A percentile compares a stretch with the other conserved stretches of the same genome.
These are phyloP conservation scores for Venturia effusa DNA, from an alignment of 2,329 filamentous ascomycete species.

Conservation along the genomic window DNA sequence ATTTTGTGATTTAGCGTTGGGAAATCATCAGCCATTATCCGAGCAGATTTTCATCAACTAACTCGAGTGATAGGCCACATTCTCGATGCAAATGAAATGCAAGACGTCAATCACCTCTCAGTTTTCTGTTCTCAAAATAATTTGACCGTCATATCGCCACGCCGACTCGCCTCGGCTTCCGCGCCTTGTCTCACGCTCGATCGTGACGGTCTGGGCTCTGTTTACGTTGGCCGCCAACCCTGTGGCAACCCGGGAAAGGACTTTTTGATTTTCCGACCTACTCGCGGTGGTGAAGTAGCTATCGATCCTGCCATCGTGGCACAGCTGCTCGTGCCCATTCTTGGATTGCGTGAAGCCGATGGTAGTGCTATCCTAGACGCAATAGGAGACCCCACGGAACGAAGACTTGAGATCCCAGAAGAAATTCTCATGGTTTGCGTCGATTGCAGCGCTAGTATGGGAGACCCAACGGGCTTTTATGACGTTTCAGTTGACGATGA, in stretches of 20 bases:
- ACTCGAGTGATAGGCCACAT: background rate
- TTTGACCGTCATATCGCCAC: background rate
- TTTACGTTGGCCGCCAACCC: conserved; percentile 20
- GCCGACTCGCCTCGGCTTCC: background rate
- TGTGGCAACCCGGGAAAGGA: conserved; percentile 24
- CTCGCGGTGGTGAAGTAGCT: conserved; percentile 18
- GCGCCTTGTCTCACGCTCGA: background rate
- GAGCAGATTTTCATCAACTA: background rate
- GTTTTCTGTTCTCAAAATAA: background rate
- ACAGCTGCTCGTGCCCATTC: background rate
- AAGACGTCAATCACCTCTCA: background rate
- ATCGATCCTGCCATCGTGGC: conserved; percentile 26
- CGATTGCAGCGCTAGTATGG: conserved; percentile 25
- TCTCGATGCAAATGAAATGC: background rate
- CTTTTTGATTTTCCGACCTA: conserved; percentile 24
- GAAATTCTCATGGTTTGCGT: conserved; percentile 27
- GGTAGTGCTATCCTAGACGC: background rate
- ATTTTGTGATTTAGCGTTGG: conserved; percentile 17
- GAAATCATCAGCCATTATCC: background rate
- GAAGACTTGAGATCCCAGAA: conserved; percentile 21
- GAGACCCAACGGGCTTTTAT: conserved; percentile 19
- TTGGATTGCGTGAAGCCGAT: background rate
- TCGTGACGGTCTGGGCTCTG: background rate
- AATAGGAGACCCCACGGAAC: conserved; percentile 17
- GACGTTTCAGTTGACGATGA: conserved; percentile 9